Base-by-base conservation (phyloP, 352 stramenopile genomes). In the Phytophthora rubi region DNA sequence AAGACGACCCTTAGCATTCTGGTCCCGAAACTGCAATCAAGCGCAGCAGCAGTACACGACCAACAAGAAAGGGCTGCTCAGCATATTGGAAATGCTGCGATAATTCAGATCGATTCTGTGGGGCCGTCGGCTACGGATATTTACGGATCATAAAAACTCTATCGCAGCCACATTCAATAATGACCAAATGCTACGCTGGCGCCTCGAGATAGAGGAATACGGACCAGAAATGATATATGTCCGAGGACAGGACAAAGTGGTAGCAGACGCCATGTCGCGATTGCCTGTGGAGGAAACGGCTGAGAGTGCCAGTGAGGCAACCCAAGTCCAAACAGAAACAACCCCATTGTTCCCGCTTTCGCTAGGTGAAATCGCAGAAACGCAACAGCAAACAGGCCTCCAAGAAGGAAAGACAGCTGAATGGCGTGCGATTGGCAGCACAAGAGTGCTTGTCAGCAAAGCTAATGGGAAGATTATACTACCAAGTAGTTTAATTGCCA, bases 141-240 rank as follows among this genome's bases (percentile, higher is more conserved):
- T 54, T n/a, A 66, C 59, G 3, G 59, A 66, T 12, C 51, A 66
- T 23, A 66, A 59, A 37, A 59, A 59, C 28, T 59, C 28, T 3
- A 23, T 53, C 1, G 2, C 54, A 59, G 13, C 49, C 4, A 59
- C 39, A 21, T 21, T 21, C 18, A 21, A 21, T 21, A 21, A 21
- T 21, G 26, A 21, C 1, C 49, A 66, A 16, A 59, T 44, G 16
- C 8, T 53, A 0, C 49, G 59, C 10, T 68, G 60, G 52, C 30
- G 60, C 1, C 18, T 68, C 1, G 52, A 61, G 16, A 68, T 68
- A 12, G 52, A 60, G 33, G 51, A 68, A 32, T 68, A 21, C 30
- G 60, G 58, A 1, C 23, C 28, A 15, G 26, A 47, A 15, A 56
- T 66, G 8, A 9, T 45, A 8, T 61, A 60, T 30, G 6, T 61